Conservation (phyloP, 2,329 filamentous ascomycete species). For the Fonsecaea pedrosoi region DNA sequence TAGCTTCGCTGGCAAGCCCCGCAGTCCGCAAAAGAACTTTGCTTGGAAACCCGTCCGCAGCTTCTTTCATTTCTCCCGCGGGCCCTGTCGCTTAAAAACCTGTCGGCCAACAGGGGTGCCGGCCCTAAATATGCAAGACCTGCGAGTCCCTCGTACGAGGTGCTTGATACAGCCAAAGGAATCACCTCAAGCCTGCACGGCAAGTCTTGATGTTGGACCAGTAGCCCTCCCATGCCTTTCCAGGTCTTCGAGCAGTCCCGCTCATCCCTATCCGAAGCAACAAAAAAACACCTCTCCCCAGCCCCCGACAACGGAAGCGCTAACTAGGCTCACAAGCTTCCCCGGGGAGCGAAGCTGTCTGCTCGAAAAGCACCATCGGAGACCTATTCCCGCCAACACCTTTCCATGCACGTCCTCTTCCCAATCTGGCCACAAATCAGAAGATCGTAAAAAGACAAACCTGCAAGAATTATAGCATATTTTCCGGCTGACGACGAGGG, state of each 20-base stretch:
- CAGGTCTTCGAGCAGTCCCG: not conserved
- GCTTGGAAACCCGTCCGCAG: not conserved
- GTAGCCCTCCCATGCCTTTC: not conserved
- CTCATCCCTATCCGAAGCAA: not conserved
- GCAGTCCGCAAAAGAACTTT: not conserved
- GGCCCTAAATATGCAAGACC: slow-evolving; percentile 1
- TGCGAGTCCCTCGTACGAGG: not conserved
- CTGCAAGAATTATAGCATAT: not conserved
- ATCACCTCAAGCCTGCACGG: not conserved
- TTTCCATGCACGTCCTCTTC: not conserved
- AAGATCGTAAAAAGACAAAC: not conserved
- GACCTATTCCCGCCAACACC: not conserved
- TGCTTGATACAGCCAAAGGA: not conserved
- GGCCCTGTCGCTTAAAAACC: not conserved
- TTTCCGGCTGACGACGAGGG: not conserved
- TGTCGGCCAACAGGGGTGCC: not conserved
- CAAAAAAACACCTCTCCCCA: not conserved
- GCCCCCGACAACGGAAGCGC: not conserved
- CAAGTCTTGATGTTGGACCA: not conserved
- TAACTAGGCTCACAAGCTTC: slow-evolving; percentile 7
- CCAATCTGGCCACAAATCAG: not conserved
- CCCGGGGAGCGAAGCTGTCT: not conserved
- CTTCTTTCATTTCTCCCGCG: not conserved
- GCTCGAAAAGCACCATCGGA: not conserved
- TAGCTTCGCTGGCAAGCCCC: not conserved